These are phyloP conservation scores for Metschnikowia rubicola DNA, from an alignment of 805 yeast genomes.

Conservation along the genomic window DNA sequence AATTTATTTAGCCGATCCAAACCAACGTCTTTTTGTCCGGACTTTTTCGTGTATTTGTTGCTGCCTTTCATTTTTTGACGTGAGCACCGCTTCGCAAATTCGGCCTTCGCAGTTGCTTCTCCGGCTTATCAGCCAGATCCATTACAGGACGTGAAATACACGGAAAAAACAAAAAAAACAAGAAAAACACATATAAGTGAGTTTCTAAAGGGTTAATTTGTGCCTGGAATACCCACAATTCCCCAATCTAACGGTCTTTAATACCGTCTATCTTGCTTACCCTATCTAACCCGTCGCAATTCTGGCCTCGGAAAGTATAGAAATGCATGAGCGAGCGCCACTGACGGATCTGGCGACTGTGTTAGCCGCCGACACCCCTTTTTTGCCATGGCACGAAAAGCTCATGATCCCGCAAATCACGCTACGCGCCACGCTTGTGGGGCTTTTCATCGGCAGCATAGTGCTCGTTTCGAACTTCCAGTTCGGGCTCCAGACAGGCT, in stretches of 20 bases:
- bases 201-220: too few relatives aligned
- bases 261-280: too few relatives aligned
- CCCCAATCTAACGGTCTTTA: too few relatives aligned
- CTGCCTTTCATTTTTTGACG: background rate
- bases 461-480: conserved; percentile 89
- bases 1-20: too few relatives aligned
- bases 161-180: too few relatives aligned
- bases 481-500: conserved; percentile 94
- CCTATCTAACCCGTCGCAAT: background rate
- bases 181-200: too few relatives aligned
- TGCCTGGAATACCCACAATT: too few relatives aligned
- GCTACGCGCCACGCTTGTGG: conserved; percentile 67
- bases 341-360: background rate
- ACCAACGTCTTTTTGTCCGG: too few relatives aligned
- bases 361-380: background rate
- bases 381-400: conserved; percentile 35
- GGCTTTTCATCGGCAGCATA: conserved; percentile 80
- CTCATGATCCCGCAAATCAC: conserved; percentile 65
- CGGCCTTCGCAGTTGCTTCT: background rate
- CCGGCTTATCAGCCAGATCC: too few relatives aligned
- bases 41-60: background rate
- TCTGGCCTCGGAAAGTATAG: background rate
- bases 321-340: background rate
- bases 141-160: too few relatives aligned
- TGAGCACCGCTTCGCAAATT: background rate